phyloP scores from a whole-genome alignment of 2,329 filamentous ascomycete species.

The Orbilia brochopaga region DNA sequence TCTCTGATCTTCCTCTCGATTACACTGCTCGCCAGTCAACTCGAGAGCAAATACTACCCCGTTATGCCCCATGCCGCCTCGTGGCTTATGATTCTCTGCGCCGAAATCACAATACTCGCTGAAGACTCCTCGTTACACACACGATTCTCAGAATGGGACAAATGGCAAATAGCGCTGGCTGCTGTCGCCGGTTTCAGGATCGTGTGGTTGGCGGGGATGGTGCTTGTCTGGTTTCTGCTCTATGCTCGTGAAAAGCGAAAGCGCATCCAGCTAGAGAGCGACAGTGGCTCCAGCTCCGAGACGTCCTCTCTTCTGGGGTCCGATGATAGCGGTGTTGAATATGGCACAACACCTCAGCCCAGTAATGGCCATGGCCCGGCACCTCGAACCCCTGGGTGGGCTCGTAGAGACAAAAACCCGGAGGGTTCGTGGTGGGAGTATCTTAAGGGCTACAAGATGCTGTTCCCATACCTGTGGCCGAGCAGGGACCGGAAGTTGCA shows the following conservation, averaged over 20 bases:
- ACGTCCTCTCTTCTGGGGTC: slow-evolving; percentile 55
- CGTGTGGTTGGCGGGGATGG: slow-evolving; percentile 47
- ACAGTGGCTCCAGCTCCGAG: slow-evolving; percentile 59
- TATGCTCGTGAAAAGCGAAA: slow-evolving; percentile 50
- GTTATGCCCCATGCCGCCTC: slow-evolving; percentile 78
- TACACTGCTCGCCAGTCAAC: slow-evolving; percentile 76
- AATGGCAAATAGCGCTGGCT: slow-evolving; percentile 56
- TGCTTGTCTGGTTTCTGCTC: slow-evolving; percentile 53
- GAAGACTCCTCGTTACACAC: slow-evolving; percentile 72
- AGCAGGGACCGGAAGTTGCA: slow-evolving; percentile 77
- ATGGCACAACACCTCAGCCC: slow-evolving; percentile 54
- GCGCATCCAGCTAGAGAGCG: slow-evolving; percentile 54
- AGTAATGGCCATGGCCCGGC: slow-evolving; percentile 63
- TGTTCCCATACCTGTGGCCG: slow-evolving; percentile 97
- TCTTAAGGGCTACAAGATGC: slow-evolving; percentile 84
- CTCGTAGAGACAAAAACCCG: slow-evolving; percentile 85
- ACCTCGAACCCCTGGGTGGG: slow-evolving; percentile 80
- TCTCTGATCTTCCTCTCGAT: slow-evolving; percentile 82
- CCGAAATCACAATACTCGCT: slow-evolving; percentile 75
- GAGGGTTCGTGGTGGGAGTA: slow-evolving; percentile 88
- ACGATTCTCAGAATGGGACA: slow-evolving; percentile 54
- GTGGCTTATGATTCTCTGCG: slow-evolving; percentile 75
- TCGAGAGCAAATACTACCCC: slow-evolving; percentile 82
- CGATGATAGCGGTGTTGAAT: slow-evolving; percentile 53
- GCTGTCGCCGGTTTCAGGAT: slow-evolving; percentile 53